Percentiles rank a stretch among this genome's conserved stretches.
These are phyloP conservation scores for Artemisia princeps DNA, from an alignment of 140 eudicot species.

Conservation along the genomic window DNA sequence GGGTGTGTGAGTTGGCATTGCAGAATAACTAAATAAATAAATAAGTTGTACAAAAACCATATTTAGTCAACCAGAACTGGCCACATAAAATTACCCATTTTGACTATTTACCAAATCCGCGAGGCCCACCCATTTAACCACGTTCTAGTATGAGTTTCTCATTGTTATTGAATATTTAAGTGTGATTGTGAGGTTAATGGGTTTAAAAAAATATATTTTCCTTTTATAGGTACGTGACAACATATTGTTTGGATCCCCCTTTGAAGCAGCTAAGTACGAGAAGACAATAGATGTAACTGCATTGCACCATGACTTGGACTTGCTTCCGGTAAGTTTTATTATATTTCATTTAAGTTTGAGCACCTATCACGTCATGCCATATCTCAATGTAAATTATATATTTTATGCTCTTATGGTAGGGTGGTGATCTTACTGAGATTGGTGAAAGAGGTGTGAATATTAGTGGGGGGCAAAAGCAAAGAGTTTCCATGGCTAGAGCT, in stretches of 20 bases:
- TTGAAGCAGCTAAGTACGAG: slow-evolving; percentile 55
- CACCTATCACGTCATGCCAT: neutral
- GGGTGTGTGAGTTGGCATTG: too few species aligned
- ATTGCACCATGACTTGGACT: slow-evolving; percentile 71
- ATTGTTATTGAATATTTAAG: slow-evolving; percentile 11
- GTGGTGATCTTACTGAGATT: slow-evolving; percentile 92
- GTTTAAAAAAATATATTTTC: neutral
- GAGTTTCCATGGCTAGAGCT: slow-evolving; percentile 97
- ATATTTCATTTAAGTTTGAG: neutral
- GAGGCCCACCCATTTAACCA: too few species aligned
- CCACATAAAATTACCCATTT: too few species aligned
- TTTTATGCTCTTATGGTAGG: slow-evolving; percentile 37
- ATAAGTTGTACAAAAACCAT: too few species aligned
- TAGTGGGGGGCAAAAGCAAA: slow-evolving; percentile 97
- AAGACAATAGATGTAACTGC: slow-evolving; percentile 75
- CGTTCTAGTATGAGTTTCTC: slow-evolving; percentile 5
- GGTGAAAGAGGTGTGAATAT: slow-evolving; percentile 99
- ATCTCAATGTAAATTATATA: slow-evolving; percentile 3
- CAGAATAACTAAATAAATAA: too few species aligned
- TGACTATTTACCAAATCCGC: too few species aligned
- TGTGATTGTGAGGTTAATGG: neutral
- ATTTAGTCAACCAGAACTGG: too few species aligned
- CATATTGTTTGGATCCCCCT: slow-evolving; percentile 76
- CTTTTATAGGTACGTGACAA: slow-evolving; percentile 78
- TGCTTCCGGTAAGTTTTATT: slow-evolving; percentile 56